Conservation (phyloP, 2,329 filamentous ascomycete species). For the Scedosporium minutisporum region DNA sequence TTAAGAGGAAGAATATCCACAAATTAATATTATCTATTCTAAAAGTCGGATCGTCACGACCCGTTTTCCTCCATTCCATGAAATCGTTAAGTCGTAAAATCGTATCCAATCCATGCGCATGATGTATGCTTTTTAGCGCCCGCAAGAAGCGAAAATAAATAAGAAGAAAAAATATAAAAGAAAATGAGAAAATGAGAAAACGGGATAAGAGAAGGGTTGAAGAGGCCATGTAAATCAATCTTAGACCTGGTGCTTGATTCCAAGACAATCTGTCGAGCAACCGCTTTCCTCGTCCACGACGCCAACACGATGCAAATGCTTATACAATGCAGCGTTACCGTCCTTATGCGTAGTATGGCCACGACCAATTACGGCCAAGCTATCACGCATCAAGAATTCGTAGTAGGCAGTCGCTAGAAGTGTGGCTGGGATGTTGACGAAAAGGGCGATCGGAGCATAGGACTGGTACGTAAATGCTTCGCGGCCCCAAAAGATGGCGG, state of each 20-base stretch:
- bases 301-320: constrained; percentile 28
- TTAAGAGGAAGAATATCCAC: too few species aligned
- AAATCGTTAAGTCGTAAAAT: too few species aligned
- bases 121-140: too few species aligned
- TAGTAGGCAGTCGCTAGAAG: constrained; percentile 45
- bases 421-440: constrained; percentile 48
- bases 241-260: background rate
- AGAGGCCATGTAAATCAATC: background rate
- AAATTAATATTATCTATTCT: too few species aligned
- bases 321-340: constrained; percentile 38
- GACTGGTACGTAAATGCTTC: constrained; percentile 17
- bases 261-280: background rate
- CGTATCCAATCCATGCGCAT: too few species aligned
- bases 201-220: background rate
- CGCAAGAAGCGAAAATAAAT: background rate
- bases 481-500: constrained; percentile 38
- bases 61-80: too few species aligned
- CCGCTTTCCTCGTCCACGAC: constrained; percentile 15
- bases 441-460: constrained; percentile 43
- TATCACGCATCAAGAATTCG: constrained; percentile 44
- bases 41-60: too few species aligned
- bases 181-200: background rate
- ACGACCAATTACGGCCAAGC: constrained; percentile 37
- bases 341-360: constrained; percentile 40
- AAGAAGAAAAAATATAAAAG: background rate